Base-by-base conservation (phyloP, 768 basidiomycete genomes). In the Cubamyces lactineus region DNA sequence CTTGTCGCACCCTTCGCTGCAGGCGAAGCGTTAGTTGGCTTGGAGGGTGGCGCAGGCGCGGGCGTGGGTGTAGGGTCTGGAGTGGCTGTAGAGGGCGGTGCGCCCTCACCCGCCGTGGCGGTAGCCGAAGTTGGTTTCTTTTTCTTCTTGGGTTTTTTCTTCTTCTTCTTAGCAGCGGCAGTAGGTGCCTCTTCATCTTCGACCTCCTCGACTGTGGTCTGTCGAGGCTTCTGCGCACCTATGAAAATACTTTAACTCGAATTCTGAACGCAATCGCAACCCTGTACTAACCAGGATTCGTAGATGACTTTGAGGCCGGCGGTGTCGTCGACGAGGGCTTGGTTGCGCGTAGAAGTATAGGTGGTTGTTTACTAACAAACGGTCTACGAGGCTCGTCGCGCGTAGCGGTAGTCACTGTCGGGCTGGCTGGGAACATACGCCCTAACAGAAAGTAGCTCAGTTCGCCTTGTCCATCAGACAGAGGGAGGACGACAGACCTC, bases 81-180 rank as follows among this genome's bases (percentile, higher is more conserved):
- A n/a, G 68, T 21, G 49, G 65, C 34, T 45, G 64, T 39, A 26
- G 71, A 57, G 64, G 53, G 47, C 64, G 69, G 23, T 2, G 60
- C 65, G 8, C 66, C 62, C 12, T 42, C 38, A 19, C 46, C 55
- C 1, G 57, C 47, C n/a, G 53, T 65, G 39, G 74, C 51, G 5
- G 23, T 24, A 5, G 74, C 62, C 3, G 73, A 59, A 19, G 75
- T 56, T 8, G 77, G 62, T 57, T 75, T 74, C 65, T 83, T 82
- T 72, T 84, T 86, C 72, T 90, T 92, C 78, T 88, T 91, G 21
- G 82, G 75, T 67, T 89, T 90, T 75, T 88, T 88, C 72, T 87
- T 87, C 74, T 91, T 89, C 72, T 89, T 91, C 78, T 91, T 90
- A 48, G 77, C 69, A 1, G 79, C 74, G 1, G 73, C 50, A 2